These are phyloP conservation scores for Backusella macrospora DNA, from an alignment of 192 early-diverging fungal species.

Conservation along the genomic window DNA sequence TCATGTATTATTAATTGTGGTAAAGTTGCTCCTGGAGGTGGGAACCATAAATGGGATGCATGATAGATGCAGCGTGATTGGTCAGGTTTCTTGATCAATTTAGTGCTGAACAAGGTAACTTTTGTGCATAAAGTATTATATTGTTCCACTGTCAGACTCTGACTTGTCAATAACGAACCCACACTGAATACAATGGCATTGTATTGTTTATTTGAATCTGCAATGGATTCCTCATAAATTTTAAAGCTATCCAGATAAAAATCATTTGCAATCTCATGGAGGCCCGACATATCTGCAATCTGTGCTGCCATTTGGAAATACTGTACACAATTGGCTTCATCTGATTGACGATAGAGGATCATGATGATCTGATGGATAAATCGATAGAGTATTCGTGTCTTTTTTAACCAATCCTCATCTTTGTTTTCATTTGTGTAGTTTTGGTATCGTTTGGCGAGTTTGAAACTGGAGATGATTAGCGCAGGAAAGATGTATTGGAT, in stretches of 20 bases:
- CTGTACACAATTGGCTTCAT: constrained; percentile 62
- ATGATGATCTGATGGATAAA: constrained; percentile 89
- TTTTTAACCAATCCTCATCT: constrained; percentile 64
- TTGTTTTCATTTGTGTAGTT: constrained; percentile 30
- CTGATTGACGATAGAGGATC: constrained; percentile 64
- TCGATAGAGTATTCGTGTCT: constrained; percentile 72
- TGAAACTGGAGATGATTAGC: constrained; percentile 68
- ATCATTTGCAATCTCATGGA: constrained; percentile 94
- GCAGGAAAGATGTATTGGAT: constrained; percentile 91
- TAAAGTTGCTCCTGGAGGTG: background rate
- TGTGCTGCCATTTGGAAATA: constrained; percentile 85
- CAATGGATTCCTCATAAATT: constrained; percentile 94
- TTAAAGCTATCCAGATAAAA: constrained; percentile 96
- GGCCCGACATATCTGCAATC: constrained; percentile 80
- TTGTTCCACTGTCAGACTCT: constrained; percentile 81
- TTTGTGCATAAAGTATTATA: constrained; percentile 94
- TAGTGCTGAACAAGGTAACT: constrained; percentile 84
- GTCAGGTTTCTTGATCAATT: constrained; percentile 93
- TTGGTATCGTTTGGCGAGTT: constrained; percentile 60
- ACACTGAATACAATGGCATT: constrained; percentile 87
- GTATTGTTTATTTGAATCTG: constrained; percentile 88
- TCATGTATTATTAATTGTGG: background rate
- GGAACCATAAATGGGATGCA: constrained; percentile 85
- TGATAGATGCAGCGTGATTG: constrained; percentile 87
- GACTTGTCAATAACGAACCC: constrained; percentile 76